phyloP scores from a whole-genome alignment of 176 grass and related monocot species.

The Aegilops longissima region DNA sequence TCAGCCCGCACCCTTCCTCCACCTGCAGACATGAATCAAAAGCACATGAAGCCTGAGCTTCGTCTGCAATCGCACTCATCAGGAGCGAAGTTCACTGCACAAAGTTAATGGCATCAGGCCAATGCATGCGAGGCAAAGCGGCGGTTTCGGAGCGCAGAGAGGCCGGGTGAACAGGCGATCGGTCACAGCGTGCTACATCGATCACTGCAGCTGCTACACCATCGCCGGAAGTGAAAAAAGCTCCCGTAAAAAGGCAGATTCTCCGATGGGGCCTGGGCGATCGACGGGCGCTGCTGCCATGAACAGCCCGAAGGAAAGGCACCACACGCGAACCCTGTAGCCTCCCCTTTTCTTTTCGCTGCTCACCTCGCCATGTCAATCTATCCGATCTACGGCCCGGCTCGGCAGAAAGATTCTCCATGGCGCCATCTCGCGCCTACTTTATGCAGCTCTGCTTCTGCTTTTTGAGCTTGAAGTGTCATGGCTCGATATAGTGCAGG shows the following conservation, averaged over 20 bases:
- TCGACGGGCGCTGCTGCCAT: background rate
- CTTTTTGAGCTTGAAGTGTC: background rate
- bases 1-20: slow-evolving; percentile 74
- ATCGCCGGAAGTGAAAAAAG: background rate
- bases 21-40: slow-evolving; percentile 39
- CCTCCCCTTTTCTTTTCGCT: background rate
- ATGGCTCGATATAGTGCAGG: slow-evolving; percentile 23
- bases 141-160: background rate
- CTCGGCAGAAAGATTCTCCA: slow-evolving; percentile 41
- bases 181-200: background rate
- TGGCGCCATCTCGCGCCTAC: background rate
- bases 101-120: background rate
- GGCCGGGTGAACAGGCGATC: background rate
- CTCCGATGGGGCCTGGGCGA: slow-evolving; percentile 5
- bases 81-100: background rate
- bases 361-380: slow-evolving; percentile 27
- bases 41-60: background rate
- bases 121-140: background rate
- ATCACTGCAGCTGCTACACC: background rate
- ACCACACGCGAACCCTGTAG: background rate
- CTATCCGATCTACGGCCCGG: background rate
- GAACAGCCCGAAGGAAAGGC: slow-evolving; percentile 26
- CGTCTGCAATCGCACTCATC: background rate
- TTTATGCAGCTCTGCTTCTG: background rate
- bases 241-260: slow-evolving; percentile 17